Conservation (phyloP, 345 rosid species). For the Pugionium cornutum region DNA sequence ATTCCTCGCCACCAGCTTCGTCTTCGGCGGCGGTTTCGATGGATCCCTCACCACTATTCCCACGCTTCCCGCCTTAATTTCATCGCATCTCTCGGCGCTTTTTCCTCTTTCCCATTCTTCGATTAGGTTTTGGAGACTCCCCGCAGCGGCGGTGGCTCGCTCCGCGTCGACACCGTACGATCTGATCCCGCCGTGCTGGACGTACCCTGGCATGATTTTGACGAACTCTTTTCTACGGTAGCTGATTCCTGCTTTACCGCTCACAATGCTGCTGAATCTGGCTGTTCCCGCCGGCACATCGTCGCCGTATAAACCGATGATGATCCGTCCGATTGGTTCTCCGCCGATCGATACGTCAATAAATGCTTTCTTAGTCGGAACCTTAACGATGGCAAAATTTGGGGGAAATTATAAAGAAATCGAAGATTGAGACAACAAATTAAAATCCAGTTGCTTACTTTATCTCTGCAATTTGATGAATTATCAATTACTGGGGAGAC, state of each 20-base stretch:
- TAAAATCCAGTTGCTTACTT: slow-evolving; percentile 24
- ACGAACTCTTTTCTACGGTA: slow-evolving; percentile 88
- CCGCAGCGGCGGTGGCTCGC: slow-evolving; percentile 60
- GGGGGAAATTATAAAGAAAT: not conserved
- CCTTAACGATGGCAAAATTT: not conserved
- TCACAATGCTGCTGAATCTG: slow-evolving; percentile 62
- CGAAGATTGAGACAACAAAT: not conserved
- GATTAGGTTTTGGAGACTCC: slow-evolving; percentile 46
- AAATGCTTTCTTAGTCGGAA: slow-evolving; percentile 58
- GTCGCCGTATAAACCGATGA: slow-evolving; percentile 67
- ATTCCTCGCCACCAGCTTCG: slow-evolving; percentile 69
- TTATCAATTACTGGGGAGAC: slow-evolving; percentile 16
- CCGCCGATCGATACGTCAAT: slow-evolving; percentile 76
- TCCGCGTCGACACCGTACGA: slow-evolving; percentile 83
- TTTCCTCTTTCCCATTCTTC: slow-evolving; percentile 67
- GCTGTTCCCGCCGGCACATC: slow-evolving; percentile 64
- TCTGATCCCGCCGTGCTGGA: slow-evolving; percentile 86
- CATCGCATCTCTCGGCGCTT: slow-evolving; percentile 51
- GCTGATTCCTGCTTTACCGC: slow-evolving; percentile 81
- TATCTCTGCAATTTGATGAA: slow-evolving; percentile 38
- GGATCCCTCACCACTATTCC: slow-evolving; percentile 84
- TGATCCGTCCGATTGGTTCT: slow-evolving; percentile 65
- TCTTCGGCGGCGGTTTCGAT: slow-evolving; percentile 70
- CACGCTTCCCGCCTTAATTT: slow-evolving; percentile 61
- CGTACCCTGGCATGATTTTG: slow-evolving; percentile 78